These are phyloP conservation scores for Boletus sp. DNA, from an alignment of 768 basidiomycete genomes.

Conservation along the genomic window DNA sequence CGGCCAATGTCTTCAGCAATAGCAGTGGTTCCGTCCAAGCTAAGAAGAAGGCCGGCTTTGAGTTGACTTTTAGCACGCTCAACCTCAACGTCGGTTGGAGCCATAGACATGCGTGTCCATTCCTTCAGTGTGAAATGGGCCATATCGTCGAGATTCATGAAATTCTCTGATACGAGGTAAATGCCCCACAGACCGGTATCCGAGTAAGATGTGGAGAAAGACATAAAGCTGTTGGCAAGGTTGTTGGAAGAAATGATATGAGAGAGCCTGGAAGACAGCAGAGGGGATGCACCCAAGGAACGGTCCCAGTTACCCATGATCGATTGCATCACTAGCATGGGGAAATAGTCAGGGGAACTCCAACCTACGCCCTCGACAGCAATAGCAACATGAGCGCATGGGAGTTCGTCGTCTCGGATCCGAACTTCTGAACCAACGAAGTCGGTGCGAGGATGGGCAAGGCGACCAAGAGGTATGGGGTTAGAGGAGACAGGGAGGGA, in stretches of 20 bases:
- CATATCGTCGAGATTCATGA: slow-evolving; percentile 90
- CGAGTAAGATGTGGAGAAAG: slow-evolving; percentile 97
- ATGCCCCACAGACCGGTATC: slow-evolving; percentile 99
- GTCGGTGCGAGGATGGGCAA: slow-evolving; percentile 68
- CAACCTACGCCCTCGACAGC: slow-evolving; percentile 98
- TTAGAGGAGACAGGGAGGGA: slow-evolving; percentile 80
- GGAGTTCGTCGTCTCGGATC: slow-evolving; percentile 86
- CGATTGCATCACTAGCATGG: slow-evolving; percentile 97
- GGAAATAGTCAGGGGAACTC: slow-evolving; percentile 98
- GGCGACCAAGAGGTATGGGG: slow-evolving; percentile 84
- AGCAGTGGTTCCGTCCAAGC: slow-evolving; percentile 93
- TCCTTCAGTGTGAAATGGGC: slow-evolving; percentile 92
- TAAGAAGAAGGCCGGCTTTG: slow-evolving; percentile 88
- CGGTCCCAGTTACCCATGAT: slow-evolving; percentile 99
- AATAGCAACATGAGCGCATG: slow-evolving; percentile 90
- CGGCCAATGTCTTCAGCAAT: slow-evolving; percentile 98
- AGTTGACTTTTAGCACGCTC: slow-evolving; percentile 98
- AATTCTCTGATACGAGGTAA: slow-evolving; percentile 94
- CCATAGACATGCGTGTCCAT: slow-evolving; percentile 93
- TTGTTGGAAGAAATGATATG: slow-evolving; percentile 89
- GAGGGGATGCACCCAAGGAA: slow-evolving; percentile 83
- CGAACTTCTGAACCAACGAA: slow-evolving; percentile 97
- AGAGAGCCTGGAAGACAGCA: slow-evolving; percentile 87
- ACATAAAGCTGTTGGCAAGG: slow-evolving; percentile 99
- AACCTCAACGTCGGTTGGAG: slow-evolving; percentile 80